These are phyloP conservation scores for Yamadazyma phyllophila DNA, from an alignment of 805 yeast species.

Conservation along the genomic window DNA sequence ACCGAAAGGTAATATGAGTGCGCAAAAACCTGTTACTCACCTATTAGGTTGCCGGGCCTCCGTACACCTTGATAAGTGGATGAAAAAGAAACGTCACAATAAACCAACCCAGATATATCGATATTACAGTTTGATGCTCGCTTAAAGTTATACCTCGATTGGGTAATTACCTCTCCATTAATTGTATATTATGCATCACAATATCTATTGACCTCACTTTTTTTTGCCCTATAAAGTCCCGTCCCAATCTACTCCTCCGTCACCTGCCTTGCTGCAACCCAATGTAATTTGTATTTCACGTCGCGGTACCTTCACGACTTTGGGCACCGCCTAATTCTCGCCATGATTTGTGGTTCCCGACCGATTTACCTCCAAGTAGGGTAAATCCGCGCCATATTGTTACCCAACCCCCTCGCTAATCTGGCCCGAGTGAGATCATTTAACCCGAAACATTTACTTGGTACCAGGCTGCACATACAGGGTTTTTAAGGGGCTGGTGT, in stretches of 20 bases:
- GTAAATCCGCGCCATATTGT: neutral
- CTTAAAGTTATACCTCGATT: neutral
- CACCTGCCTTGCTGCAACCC: neutral
- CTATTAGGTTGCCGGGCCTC: neutral
- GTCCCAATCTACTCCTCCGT: no score
- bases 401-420: neutral
- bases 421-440: neutral
- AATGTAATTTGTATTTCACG: neutral
- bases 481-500: neutral
- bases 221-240: no score
- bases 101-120: neutral
- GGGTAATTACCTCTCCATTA: neutral
- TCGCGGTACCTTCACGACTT: conserved; percentile 1
- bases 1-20: neutral
- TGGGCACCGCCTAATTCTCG: neutral
- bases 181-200: neutral
- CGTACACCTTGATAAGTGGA: neutral
- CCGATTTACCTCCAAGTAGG: no score
- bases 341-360: neutral
- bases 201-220: no score
- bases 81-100: neutral
- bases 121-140: neutral
- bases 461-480: neutral
- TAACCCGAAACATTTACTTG: neutral
- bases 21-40: neutral